Conservation (phyloP, 768 basidiomycete genomes). For the Lactarius hatsudake region DNA sequence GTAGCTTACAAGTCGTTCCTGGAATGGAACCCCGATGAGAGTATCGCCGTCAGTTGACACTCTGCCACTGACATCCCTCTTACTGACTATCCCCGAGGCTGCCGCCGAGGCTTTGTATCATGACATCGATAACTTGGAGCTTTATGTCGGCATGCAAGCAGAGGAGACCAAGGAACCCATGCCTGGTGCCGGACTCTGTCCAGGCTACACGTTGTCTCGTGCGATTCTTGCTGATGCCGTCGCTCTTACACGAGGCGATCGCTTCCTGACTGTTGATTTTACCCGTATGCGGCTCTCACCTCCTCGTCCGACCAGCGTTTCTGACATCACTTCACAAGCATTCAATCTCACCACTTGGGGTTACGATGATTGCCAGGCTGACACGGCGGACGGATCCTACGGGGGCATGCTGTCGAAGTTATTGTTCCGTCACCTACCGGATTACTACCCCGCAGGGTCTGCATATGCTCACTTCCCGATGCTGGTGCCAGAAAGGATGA, state of each 20-base stretch:
- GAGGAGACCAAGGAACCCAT: slow-evolving; percentile 65
- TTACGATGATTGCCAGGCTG: slow-evolving; percentile 64
- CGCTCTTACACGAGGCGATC: slow-evolving; percentile 71
- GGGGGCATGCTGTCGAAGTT: slow-evolving; percentile 75
- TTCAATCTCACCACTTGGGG: slow-evolving; percentile 79
- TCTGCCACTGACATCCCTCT: background rate
- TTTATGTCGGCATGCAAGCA: slow-evolving; percentile 54
- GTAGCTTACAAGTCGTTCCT: slow-evolving; percentile 27
- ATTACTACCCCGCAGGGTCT: slow-evolving; percentile 61
- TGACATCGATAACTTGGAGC: slow-evolving; percentile 75
- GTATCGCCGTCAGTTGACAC: slow-evolving; percentile 28
- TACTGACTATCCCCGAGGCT: slow-evolving; percentile 37
- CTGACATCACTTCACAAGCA: slow-evolving; percentile 40
- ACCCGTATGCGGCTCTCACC: slow-evolving; percentile 52
- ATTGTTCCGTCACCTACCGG: slow-evolving; percentile 67
- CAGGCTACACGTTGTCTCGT: slow-evolving; percentile 79
- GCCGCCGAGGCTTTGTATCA: slow-evolving; percentile 65
- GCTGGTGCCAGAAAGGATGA: slow-evolving; percentile 55
- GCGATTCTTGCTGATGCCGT: slow-evolving; percentile 84
- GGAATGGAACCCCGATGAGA: slow-evolving; percentile 39
- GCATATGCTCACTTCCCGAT: slow-evolving; percentile 82
- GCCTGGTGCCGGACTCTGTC: slow-evolving; percentile 74
- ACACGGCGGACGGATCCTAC: slow-evolving; percentile 64
- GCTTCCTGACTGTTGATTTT: slow-evolving; percentile 73
- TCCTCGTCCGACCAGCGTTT: background rate